Evolutionary conservation across 192 early-diverging fungal genomes (phyloP), one percentile per base, ranked within the genome.

Genomic region (Gaertneriomyces semiglobifer): DNA sequence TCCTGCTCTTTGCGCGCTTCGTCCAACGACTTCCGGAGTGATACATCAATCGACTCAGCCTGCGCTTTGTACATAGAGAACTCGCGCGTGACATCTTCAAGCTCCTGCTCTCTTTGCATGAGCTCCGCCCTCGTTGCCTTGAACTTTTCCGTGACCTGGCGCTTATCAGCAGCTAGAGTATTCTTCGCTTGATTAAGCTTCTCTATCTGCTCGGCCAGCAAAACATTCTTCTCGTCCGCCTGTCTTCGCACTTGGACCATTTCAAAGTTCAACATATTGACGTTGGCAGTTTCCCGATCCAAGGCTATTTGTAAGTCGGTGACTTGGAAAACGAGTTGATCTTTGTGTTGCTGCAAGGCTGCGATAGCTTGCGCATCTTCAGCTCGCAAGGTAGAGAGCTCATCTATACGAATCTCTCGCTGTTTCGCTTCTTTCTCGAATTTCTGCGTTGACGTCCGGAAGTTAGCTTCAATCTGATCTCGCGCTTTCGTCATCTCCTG

Each of bases 281-380:
- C 78, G 46, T 68, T 80, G 4, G 80, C 69, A 1, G 73, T 61
- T 58, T 84, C 83, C 12, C 76, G 63, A 64, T 84, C 80, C 14
- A 80, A 59, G 12, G 70, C 63, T 55, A 82, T 84, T 62, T 84
- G 77, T 12, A 84, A 54, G 60, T 84, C 83, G 14, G 79, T 84
- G 9, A 82, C 74, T 69, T 84, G 78, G 69, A 80, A 84, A 73
- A 84, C 79, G 16, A 84, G 66, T 62, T 84, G 80, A 58, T 84
- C 83, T 58, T 80, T 82, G 18, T 74, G 66, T 51, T 84, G 80
- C 62, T 81, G 78, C 7, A 76, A 8, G 48, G 70, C 74, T 53
- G 66, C 75, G 45, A 84, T 44, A 53, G 38, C 62, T 39, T 62
- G 68, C 10, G 64, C 69, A 60, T 84, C 80, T 51, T 78, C 68